Evolutionary conservation across 805 yeast species (phyloP), one percentile per base, ranked within the genome.

Genomic region (Saccharomycopsis fodiens): DNA sequence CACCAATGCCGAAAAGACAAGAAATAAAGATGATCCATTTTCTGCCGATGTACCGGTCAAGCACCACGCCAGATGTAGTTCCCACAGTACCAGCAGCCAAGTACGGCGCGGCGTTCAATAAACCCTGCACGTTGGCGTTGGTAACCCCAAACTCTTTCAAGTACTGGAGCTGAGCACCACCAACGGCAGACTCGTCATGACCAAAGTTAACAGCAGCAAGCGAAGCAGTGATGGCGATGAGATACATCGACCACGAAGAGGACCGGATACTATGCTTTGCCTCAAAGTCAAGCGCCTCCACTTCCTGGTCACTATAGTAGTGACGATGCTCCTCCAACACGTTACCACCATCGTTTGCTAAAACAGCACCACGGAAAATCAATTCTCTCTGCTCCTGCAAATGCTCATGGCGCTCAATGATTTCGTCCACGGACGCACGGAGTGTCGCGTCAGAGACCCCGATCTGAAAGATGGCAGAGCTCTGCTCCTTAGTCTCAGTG

Each of bases 131-230:
- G 63, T 48, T 72, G 42, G 55, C 62, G 57, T 55, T 68, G 2
- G 59, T 50, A 35, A 74, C 64, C 1, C 72, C 72, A 52, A 78
- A 69, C 29, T 66, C 66, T 16, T 54, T 50, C 7, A 78, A 75
- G 54, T 69, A 77, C 51, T 71, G 74, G 20, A 79, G 58, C 40
- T 73, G 75, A 19, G 86, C 86, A 31, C 86, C 87, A 52, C 80
- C 79, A 48, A 78, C 65, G 7, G 79, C 85, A 4, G 85, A 73
- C 58, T 81, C 84, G 59, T 81, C 87, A 84, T 78, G 78, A 44
- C 87, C 87, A 57, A 72, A 76, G 41, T 79, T 83, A 3, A 82
- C 79, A 3, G 84, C 82, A 15, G 77, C 76, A 41, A 56, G 53
- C 1, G 62, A 58, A 6, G 62, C 55, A n/a, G 84, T 78, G 68